Conservation (phyloP, 331 rosid species). For the Cydonia oblonga region DNA sequence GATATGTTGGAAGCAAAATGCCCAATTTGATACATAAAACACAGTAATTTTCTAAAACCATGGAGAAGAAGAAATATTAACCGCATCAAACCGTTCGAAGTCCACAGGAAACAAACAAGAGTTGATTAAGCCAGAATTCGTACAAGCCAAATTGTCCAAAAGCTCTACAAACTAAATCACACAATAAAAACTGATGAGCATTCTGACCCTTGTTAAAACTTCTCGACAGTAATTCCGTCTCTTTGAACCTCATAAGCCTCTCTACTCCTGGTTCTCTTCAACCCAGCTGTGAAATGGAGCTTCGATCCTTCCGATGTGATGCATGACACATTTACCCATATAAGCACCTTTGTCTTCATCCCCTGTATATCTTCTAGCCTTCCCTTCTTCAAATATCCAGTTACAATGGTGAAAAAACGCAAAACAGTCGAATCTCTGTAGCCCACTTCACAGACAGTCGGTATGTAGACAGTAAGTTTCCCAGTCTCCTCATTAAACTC, state of each 20-base stretch:
- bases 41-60: neutral
- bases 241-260: conserved; percentile 78
- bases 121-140: conserved; percentile 16
- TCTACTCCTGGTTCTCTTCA: conserved; percentile 84
- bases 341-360: conserved; percentile 80
- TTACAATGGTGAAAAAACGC: conserved; percentile 65
- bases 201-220: conserved; percentile 33
- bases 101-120: conserved; percentile 7
- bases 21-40: neutral
- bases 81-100: conserved; percentile 12
- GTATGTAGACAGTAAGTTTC: conserved; percentile 71
- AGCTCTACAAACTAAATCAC: conserved; percentile 3
- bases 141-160: conserved; percentile 4
- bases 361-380: conserved; percentile 82
- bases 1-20: neutral
- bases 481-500: conserved; percentile 75
- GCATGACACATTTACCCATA: conserved; percentile 72
- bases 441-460: conserved; percentile 68
- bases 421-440: conserved; percentile 76
- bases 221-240: conserved; percentile 69
- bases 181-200: conserved; percentile 5
- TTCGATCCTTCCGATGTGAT: conserved; percentile 74
- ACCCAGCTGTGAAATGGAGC: conserved; percentile 71
- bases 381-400: conserved; percentile 84
- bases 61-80: neutral